Conservation (phyloP, 495 filamentous ascomycete species). For the Tuber microsphaerosporum region DNA sequence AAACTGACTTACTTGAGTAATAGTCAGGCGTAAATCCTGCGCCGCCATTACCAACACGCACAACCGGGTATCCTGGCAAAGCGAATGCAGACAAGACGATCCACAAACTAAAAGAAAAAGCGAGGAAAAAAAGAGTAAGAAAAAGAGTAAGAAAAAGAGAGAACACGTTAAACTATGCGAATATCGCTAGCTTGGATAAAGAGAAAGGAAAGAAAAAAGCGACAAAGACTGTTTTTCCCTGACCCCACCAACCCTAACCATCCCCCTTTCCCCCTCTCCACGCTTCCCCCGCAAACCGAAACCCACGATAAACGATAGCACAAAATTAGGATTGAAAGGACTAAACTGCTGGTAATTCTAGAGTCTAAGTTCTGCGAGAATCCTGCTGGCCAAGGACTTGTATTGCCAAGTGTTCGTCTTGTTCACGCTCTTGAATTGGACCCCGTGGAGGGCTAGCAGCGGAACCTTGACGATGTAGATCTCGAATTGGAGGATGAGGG, state of each 20-base stretch:
- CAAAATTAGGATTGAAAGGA: not conserved
- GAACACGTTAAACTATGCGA: constrained; percentile 19
- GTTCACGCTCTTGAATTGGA: constrained; percentile 91
- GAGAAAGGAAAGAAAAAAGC: constrained; percentile 20
- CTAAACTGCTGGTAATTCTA: constrained; percentile 43
- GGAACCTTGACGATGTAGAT: constrained; percentile 98
- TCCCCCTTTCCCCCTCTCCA: constrained; percentile 1
- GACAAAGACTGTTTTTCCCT: constrained; percentile 10
- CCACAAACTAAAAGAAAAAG: constrained; percentile 31
- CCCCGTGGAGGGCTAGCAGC: constrained; percentile 81
- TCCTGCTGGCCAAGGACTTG: constrained; percentile 93
- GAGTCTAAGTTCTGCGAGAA: constrained; percentile 78
- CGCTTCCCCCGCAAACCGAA: not conserved
- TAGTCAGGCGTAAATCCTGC: not conserved
- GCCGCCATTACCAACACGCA: not conserved
- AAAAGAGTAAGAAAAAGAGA: constrained; percentile 20
- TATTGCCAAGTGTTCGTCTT: constrained; percentile 96
- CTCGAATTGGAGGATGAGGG: constrained; percentile 79
- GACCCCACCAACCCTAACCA: not conserved
- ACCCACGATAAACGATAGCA: not conserved
- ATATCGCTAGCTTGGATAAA: constrained; percentile 16
- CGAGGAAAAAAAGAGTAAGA: constrained; percentile 7
- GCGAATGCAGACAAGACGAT: constrained; percentile 1
- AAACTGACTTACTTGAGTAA: not conserved
- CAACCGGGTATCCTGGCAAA: not conserved